Conservation (phyloP, 768 basidiomycete species). For the Lactarius psammicola region DNA sequence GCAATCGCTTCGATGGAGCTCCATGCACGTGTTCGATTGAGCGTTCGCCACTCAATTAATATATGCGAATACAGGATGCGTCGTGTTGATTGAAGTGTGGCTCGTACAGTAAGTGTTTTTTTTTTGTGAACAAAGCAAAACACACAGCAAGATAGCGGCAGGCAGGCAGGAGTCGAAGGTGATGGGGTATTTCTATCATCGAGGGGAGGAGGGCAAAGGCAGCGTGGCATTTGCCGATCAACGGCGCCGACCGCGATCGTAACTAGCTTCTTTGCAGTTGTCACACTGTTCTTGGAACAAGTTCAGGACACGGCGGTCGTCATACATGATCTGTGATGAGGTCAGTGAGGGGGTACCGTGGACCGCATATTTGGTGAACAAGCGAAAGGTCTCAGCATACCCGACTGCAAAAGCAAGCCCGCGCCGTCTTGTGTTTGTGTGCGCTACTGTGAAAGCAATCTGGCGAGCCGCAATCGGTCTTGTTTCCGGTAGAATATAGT, state of each 20-base stretch:
- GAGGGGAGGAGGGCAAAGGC: constrained; percentile 1
- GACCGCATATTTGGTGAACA: neutral
- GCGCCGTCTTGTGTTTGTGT: constrained; percentile 60
- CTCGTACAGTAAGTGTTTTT: constrained; percentile 20
- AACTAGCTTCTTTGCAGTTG: constrained; percentile 44
- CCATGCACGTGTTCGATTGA: constrained; percentile 13
- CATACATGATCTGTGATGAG: constrained; percentile 31
- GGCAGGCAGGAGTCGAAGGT: neutral
- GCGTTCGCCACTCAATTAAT: constrained; percentile 1
- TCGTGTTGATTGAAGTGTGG: constrained; percentile 17
- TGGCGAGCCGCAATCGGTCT: constrained; percentile 51
- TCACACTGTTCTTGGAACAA: constrained; percentile 68
- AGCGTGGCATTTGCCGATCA: constrained; percentile 23
- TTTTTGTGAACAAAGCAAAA: constrained; percentile 6
- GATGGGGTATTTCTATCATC: neutral
- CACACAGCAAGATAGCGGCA: constrained; percentile 21
- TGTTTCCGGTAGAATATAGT: constrained; percentile 60
- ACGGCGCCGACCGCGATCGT: constrained; percentile 32
- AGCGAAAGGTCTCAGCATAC: constrained; percentile 31
- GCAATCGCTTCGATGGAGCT: constrained; percentile 8
- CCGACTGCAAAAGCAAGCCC: constrained; percentile 53
- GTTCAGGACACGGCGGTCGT: constrained; percentile 58
- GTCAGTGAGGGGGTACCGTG: constrained; percentile 3
- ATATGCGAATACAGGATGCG: constrained; percentile 17
- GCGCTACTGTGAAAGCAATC: constrained; percentile 53